Conservation (phyloP, 805 yeast genomes). For the Ogataea minuta region DNA sequence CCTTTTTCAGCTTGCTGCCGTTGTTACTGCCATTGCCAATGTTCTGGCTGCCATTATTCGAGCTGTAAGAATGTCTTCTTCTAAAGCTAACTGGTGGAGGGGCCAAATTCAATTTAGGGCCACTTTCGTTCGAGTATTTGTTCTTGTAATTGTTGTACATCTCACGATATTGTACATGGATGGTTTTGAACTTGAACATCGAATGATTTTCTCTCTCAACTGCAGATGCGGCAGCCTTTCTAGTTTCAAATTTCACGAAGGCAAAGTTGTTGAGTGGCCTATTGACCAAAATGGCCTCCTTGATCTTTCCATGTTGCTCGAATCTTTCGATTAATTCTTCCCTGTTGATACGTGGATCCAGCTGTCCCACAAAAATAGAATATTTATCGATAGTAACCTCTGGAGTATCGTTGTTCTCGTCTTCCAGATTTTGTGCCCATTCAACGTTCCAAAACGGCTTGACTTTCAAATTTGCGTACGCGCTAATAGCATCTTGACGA, state of each 20-base stretch:
- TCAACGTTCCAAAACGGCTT: slow-evolving; percentile 59
- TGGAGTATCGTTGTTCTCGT: slow-evolving; percentile 34
- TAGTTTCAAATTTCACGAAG: slow-evolving; percentile 62
- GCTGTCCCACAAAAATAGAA: slow-evolving; percentile 79
- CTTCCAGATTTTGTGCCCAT: slow-evolving; percentile 85
- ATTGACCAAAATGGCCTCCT: slow-evolving; percentile 52
- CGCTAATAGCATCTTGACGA: slow-evolving; percentile 85
- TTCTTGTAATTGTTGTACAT: slow-evolving; percentile 40
- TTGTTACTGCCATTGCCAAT: neutral
- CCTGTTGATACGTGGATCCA: slow-evolving; percentile 53
- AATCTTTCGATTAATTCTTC: slow-evolving; percentile 59
- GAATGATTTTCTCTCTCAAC: slow-evolving; percentile 85
- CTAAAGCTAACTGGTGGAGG: slow-evolving; percentile 79
- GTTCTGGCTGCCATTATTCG: slow-evolving; percentile 6
- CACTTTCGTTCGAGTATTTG: slow-evolving; percentile 27
- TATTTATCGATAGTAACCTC: slow-evolving; percentile 58
- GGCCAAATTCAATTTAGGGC: slow-evolving; percentile 46
- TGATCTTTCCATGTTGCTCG: slow-evolving; percentile 62
- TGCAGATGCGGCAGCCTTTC: slow-evolving; percentile 79
- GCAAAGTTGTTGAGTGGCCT: slow-evolving; percentile 62
- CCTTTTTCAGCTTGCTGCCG: slow-evolving; percentile 13
- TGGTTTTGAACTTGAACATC: slow-evolving; percentile 65
- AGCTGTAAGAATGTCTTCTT: slow-evolving; percentile 34
- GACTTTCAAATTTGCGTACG: slow-evolving; percentile 66
- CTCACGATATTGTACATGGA: slow-evolving; percentile 84